Conservation (phyloP, 768 basidiomycete genomes). For the Chalciporus piperatus region DNA sequence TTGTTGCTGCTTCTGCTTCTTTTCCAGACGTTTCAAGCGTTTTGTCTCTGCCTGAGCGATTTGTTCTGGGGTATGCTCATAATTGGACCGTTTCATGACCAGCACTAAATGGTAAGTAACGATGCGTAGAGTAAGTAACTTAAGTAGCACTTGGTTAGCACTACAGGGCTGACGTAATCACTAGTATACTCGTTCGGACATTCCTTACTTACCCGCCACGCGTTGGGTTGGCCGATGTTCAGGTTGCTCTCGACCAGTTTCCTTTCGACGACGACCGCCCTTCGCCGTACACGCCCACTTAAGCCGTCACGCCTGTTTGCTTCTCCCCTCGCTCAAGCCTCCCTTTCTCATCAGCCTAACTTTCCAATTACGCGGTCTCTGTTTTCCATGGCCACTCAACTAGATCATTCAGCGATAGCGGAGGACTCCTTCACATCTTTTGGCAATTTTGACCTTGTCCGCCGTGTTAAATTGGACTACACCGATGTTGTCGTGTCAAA, state of each 20-base stretch:
- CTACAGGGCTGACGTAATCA: conserved; percentile 24
- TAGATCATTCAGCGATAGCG: conserved; percentile 19
- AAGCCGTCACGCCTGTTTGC: neutral
- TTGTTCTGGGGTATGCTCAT: conserved; percentile 51
- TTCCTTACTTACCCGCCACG: too few species aligned
- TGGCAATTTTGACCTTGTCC: conserved; percentile 84
- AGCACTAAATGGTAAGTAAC: neutral
- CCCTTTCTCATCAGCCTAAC: conserved; percentile 2
- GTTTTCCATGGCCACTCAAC: conserved; percentile 29
- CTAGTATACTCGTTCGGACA: neutral
- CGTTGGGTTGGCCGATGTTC: conserved; percentile 10
- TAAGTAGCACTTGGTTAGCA: too few species aligned
- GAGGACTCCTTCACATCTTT: conserved; percentile 34
- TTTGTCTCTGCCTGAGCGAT: conserved; percentile 50
- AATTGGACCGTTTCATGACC: conserved; percentile 1
- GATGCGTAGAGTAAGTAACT: too few species aligned
- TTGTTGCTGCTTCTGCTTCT: conserved; percentile 27
- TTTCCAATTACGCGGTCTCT: conserved; percentile 10
- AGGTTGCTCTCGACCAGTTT: conserved; percentile 30
- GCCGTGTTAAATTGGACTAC: conserved; percentile 71
- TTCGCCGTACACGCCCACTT: conserved; percentile 11
- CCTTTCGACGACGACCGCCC: conserved; percentile 10
- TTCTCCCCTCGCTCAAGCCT: neutral
- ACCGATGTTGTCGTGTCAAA: conserved; percentile 80
- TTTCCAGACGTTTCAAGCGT: conserved; percentile 43